Evolutionary conservation across 2,329 filamentous ascomycete species (phyloP), one percentile per base, ranked within the genome.

Genomic region (Ambrosiella xylebori): DNA sequence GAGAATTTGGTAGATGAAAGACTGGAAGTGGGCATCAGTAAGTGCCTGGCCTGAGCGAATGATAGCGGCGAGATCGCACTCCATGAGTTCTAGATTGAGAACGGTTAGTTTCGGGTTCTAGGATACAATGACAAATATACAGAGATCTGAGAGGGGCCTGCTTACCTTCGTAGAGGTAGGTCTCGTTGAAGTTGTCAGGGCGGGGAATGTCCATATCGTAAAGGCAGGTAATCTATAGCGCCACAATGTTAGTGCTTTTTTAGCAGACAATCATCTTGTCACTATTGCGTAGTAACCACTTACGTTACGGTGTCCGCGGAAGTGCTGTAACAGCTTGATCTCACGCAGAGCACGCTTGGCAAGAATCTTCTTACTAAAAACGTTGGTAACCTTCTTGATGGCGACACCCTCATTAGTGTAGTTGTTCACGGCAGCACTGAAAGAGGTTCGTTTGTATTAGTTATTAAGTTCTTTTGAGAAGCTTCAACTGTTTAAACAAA

Each of bases 311-410:
- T 91, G 86, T 57, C 87, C 87, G 66, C 93, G 81, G 75, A 98
- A 98, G 73, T 98, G 93, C 75, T 97, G 91, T 63, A 98, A 78
- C 65, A 98, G 80, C 80, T 97, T 98, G 74, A 98, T 97, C 75
- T 98, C 93, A 71, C 93, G 84, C 76, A 98, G 73, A 54, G 93
- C 93, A 68, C 93, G 87, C 82, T 98, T 98, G 66, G 93, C 93
- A 64, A 98, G 79, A 65, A 98, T 98, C 82, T 97, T 97, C 76
- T 98, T 98, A 80, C 89, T 96, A 74, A 98, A 98, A 66, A 98
- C 91, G 86, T 98, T 98, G 76, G 93, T 98, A 70, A 98, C 88
- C 74, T 98, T 98, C 75, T 98, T 98, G 77, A 98, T 93, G 66
- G 93, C 93, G 62, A 98, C 90, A 45, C 91, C 90, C 70, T 98